Base-by-base conservation (phyloP, 192 early-diverging fungal genomes). In the Chytriomyces confervae region DNA sequence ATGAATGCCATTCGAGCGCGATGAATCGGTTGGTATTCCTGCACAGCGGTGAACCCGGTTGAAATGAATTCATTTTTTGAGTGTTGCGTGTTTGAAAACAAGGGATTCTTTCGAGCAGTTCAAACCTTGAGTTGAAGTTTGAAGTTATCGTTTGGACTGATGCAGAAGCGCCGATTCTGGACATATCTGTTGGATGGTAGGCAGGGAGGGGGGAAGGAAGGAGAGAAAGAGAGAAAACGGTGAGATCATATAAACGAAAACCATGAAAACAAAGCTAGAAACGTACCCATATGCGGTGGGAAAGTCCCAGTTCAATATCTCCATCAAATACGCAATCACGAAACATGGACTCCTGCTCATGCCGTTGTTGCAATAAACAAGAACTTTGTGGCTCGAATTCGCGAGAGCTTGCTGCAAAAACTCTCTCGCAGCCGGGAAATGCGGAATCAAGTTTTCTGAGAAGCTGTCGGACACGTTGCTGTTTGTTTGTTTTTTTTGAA, bases 271-370 rank as follows among this genome's bases (percentile, higher is more conserved):
- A 51, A 23, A 18, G 3, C 8, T 36, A 10, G 4, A 48, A 29
- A 68, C 94, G 85, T 88, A 94, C 49, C 89, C 86, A 76, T 92
- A 94, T 3, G 95, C 93, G 20, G 90, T 84, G 27, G 84, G 74
- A 66, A 91, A 95, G 43, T 86, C 86, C 79, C 92, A 77, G 1
- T 85, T 80, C 80, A 90, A 86, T 0, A 86, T 85, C 71, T 91
- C 91, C 93, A 97, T 97, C 50, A 96, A 73, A 83, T 95, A 97
- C 3, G 94, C 95, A 36, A 95, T 90, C 0, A 96, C 93, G 84
- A 97, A 94, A 47, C 92, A 86, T 7, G 96, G 93, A 43, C 90
- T 91, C 71, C 95, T 85, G 5, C 93, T 93, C 64, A 97, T 93
- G 9, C 95, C 96, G 24, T 92, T 83, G 61, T 79, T 87, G 79